Evolutionary conservation across 176 grass and related monocot genomes (phyloP).

Genomic region (Ensete ventricosum): DNA sequence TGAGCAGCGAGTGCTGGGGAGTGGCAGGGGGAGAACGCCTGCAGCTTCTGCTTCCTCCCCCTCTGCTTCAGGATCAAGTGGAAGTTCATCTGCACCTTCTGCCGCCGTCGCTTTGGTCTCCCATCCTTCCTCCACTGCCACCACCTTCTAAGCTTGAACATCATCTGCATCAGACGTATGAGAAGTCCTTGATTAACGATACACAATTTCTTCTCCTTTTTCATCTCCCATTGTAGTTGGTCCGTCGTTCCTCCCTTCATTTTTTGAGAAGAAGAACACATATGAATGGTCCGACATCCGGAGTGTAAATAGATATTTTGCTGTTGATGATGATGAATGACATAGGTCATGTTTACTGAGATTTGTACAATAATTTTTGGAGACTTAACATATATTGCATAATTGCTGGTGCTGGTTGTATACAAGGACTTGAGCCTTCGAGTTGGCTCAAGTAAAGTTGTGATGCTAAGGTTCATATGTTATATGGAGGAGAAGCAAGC

Average conservation of each 20-base stretch:
- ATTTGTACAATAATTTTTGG: too few species aligned
- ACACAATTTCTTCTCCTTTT: neutral
- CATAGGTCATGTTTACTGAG: too few species aligned
- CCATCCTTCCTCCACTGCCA: conserved; percentile 19
- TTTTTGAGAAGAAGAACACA: neutral
- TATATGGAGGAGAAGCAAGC: neutral
- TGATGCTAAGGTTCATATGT: neutral
- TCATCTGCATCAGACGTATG: too few species aligned
- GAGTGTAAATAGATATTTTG: too few species aligned
- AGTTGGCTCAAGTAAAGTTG: too few species aligned
- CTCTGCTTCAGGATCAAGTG: conserved; percentile 52
- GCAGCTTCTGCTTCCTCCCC: conserved; percentile 55
- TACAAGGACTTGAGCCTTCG: too few species aligned
- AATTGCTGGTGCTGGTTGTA: too few species aligned
- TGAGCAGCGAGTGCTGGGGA: conserved; percentile 47
- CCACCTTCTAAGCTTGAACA: too few species aligned
- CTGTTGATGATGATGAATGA: too few species aligned
- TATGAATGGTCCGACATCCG: too few species aligned
- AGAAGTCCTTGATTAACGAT: too few species aligned
- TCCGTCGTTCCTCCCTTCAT: neutral
- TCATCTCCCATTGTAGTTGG: neutral
- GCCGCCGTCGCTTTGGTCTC: conserved; percentile 44
- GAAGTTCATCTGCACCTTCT: conserved; percentile 50
- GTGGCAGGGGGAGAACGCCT: conserved; percentile 52
- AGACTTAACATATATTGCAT: too few species aligned